Percentiles rank a stretch among this genome's conserved stretches.
Evolutionary conservation across 1,139 yeast species (phyloP).

Genomic region (Debaryomycetaceae sp.): DNA sequence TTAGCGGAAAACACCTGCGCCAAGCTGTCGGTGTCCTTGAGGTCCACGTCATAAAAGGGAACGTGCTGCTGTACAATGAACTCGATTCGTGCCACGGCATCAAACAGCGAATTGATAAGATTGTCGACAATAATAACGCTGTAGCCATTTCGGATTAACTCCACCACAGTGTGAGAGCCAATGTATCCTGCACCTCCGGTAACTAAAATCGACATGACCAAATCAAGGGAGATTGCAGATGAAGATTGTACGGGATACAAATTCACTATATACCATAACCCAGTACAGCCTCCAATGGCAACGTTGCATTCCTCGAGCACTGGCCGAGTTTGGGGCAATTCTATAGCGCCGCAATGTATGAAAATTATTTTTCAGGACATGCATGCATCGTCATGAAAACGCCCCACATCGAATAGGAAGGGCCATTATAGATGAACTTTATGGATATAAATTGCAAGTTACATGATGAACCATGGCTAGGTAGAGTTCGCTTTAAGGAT

Average conservation of each 20-base stretch:
- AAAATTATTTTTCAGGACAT: no score
- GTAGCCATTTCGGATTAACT: constrained; percentile 59
- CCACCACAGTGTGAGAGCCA: constrained; percentile 77
- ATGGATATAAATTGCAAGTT: no score
- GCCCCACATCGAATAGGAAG: no score
- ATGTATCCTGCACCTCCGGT: constrained; percentile 90
- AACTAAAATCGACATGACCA: constrained; percentile 51
- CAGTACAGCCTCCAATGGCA: no score
- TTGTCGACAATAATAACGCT: constrained; percentile 72
- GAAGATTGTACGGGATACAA: not conserved
- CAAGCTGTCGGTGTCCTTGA: constrained; percentile 48
- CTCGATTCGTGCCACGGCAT: constrained; percentile 65
- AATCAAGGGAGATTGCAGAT: constrained; percentile 1
- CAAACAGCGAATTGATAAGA: constrained; percentile 62
- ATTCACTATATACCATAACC: no score
- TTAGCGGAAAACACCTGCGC: constrained; percentile 45
- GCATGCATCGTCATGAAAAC: no score
- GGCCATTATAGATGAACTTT: no score
- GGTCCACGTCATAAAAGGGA: constrained; percentile 59
- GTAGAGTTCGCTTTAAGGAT: no score
- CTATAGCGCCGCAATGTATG: no score
- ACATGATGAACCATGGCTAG: no score
- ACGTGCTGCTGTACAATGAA: constrained; percentile 44
- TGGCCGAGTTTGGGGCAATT: no score
- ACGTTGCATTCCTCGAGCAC: no score